These are phyloP conservation scores for Pleomassaria siparia DNA, from an alignment of 2,329 filamentous ascomycete species.

Conservation along the genomic window DNA sequence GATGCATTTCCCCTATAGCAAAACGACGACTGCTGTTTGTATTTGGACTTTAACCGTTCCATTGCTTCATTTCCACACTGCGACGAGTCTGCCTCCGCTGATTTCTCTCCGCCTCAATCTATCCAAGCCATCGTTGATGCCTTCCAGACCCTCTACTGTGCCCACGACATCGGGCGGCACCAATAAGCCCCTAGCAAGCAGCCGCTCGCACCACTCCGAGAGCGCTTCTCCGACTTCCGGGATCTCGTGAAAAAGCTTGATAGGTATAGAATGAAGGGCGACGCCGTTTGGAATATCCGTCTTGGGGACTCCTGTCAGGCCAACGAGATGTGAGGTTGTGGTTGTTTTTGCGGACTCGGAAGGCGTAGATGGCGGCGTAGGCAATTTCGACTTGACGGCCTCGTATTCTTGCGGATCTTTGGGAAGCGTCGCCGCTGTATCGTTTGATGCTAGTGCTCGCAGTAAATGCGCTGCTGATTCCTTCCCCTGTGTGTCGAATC, in stretches of 20 bases:
- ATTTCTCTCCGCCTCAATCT: constrained; percentile 66
- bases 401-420: constrained; percentile 12
- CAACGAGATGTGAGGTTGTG: constrained; percentile 59
- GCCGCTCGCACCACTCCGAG: constrained; percentile 66
- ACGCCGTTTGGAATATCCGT: constrained; percentile 47
- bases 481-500: constrained; percentile 66
- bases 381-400: constrained; percentile 12
- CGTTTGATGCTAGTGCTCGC: constrained; percentile 48
- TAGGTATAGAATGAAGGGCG: constrained; percentile 66
- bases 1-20: too few species aligned
- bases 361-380: constrained; percentile 34
- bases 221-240: constrained; percentile 64
- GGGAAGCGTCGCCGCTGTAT: constrained; percentile 9
- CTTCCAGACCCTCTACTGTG: constrained; percentile 63
- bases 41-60: too few species aligned
- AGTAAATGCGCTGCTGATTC: constrained; percentile 64
- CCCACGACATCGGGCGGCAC: constrained; percentile 66
- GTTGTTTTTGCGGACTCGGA: constrained; percentile 23
- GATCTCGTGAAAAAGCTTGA: constrained; percentile 74
- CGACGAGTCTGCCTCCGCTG: constrained; percentile 67
- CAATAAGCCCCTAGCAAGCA: constrained; percentile 59
- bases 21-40: too few species aligned
- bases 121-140: constrained; percentile 69
- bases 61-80: constrained; percentile 15
- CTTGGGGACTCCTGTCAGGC: constrained; percentile 69